Base-by-base conservation (phyloP, 345 rosid species). In the Heritiera littoralis region DNA sequence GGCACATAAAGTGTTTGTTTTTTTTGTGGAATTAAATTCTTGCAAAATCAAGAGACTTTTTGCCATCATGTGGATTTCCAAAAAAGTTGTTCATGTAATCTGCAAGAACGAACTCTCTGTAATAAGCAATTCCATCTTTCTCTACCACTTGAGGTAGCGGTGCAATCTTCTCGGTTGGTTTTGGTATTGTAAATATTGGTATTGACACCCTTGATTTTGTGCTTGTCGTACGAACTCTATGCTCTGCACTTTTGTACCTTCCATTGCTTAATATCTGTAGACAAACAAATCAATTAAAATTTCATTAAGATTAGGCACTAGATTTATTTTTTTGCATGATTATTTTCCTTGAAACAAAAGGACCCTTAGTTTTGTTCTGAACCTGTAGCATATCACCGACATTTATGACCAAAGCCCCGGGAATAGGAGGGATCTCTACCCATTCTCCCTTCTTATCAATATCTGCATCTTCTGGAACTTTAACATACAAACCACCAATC, bases 401-500 rank as follows among this genome's bases (percentile, higher is more conserved):
- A 15, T 87, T 87, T 68, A 87, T 85, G 64, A 85, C 85, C 28
- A 85, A 73, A 6, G 88, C 88, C 5, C 80, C 85, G 1, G 77
- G 63, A 18, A 83, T 9, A 7, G 90, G 84, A n/a, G 88, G 88
- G 61, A 85, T 83, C 77, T 87, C 87, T 0, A 81, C 77, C 87
- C 86, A 85, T 7, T 84, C 85, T 17, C 84, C 89, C 18, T 7
- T 69, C 1, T 43, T 68, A 17, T 20, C 54, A 13, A 68, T 68
- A 2, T 68, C 72, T 43, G 6, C 52, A 9, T 80, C 81, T 38
- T 79, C 82, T n/a, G 86, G 86, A 45, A 83, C 60, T 79, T 86
- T 90, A 11, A 90, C 90, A 69, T 88, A 86, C 32, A 90, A 81
- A 30, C 93, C 93, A 15, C 93, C 93, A 45, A 89, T 89, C 9